These are phyloP conservation scores for Ustilago tritici DNA, from an alignment of 1,284 basidiomycete genomes.

Conservation along the genomic window DNA sequence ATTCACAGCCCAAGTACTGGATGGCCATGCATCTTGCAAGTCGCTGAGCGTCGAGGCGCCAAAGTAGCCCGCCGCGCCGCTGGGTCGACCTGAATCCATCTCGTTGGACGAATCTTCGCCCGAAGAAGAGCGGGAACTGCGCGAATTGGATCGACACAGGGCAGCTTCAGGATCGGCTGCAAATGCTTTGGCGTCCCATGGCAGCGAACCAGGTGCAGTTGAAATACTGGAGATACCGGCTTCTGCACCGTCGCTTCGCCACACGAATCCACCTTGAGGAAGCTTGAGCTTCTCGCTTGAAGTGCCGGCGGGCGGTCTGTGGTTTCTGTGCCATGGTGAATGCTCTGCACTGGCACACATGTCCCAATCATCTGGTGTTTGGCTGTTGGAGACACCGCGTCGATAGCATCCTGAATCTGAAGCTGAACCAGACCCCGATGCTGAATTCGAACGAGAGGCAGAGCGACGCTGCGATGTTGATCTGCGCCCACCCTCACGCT, in stretches of 20 bases:
- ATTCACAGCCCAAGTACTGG: conserved; percentile 46
- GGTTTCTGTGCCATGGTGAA: conserved; percentile 55
- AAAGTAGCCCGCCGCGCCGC: conserved; percentile 20
- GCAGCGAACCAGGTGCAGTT: conserved; percentile 24
- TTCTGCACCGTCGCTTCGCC: conserved; percentile 51
- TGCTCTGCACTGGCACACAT: conserved; percentile 43
- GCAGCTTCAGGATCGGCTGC: conserved; percentile 37
- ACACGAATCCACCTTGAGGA: conserved; percentile 58
- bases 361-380: conserved; percentile 44
- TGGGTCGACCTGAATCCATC: conserved; percentile 24
- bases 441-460: conserved; percentile 20
- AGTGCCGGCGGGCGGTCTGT: conserved; percentile 43
- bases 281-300: conserved; percentile 42
- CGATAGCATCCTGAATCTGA: conserved; percentile 24
- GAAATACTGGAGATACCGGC: conserved; percentile 33
- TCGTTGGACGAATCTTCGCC: conserved; percentile 40
- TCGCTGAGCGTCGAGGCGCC: conserved; percentile 45
- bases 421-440: conserved; percentile 26
- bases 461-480: conserved; percentile 5
- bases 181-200: conserved; percentile 46
- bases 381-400: conserved; percentile 17
- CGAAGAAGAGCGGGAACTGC: conserved; percentile 35
- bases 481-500: conserved; percentile 3
- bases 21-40: conserved; percentile 50
- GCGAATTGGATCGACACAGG: conserved; percentile 14